phyloP scores from a whole-genome alignment of 75 land plant genomes.

The Sequoia sempervirens region DNA sequence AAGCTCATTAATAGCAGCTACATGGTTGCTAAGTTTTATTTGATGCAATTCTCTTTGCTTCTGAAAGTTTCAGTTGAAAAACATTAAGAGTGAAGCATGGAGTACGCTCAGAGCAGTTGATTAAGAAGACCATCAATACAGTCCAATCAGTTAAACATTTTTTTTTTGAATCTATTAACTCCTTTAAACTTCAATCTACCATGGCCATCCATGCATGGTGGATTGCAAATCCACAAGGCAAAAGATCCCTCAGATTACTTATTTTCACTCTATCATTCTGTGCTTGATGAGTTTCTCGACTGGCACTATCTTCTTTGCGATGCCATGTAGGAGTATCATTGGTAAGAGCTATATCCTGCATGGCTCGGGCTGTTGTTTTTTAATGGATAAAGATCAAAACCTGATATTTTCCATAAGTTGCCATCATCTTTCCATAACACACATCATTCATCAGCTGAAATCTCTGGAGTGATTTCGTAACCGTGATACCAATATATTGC shows the following conservation, averaged over 20 bases:
- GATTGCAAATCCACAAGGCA: constrained; percentile 93
- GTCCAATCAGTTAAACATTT: no score
- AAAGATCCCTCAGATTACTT: constrained; percentile 75
- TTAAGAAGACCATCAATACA: no score
- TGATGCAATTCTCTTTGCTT: no score
- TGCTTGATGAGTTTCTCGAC: constrained; percentile 77
- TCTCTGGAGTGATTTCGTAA: constrained; percentile 82
- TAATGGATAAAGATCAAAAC: constrained; percentile 95
- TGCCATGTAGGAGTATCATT: constrained; percentile 83
- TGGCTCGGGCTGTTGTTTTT: constrained; percentile 89
- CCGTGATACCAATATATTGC: constrained; percentile 88
- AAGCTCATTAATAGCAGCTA: no score
- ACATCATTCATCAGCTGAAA: constrained; percentile 97
- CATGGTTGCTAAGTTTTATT: no score
- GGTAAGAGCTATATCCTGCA: constrained; percentile 78
- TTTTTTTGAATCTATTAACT: no score
- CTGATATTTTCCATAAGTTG: constrained; percentile 85
- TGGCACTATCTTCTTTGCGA: constrained; percentile 86
- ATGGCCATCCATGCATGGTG: constrained; percentile 90
- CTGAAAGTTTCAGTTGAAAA: no score
- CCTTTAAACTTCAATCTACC: constrained; percentile 33
- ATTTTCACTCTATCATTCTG: constrained; percentile 75
- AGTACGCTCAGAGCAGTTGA: no score
- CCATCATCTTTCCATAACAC: constrained; percentile 89
- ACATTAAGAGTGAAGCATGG: no score